Conservation (phyloP, 2,329 filamentous ascomycete genomes). For the Trichoderma atroviride region DNA sequence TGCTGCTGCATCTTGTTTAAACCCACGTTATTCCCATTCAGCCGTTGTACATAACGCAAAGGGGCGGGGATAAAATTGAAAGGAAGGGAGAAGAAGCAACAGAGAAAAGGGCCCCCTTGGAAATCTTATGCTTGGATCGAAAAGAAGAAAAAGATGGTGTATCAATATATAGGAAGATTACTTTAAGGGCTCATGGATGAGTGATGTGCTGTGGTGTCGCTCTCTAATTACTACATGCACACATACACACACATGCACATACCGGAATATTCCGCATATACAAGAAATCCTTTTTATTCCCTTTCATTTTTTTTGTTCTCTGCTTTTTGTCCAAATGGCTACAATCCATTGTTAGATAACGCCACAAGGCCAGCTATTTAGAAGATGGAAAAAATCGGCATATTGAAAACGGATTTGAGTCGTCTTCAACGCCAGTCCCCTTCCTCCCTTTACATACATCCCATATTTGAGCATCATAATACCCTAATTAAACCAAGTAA, state of each 20-base stretch:
- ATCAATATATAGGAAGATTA: not conserved
- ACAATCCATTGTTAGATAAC: not conserved
- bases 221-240: not conserved
- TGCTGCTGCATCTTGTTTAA: not conserved
- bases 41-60: too few species aligned
- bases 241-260: not conserved
- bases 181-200: not conserved
- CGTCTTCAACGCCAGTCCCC: not conserved
- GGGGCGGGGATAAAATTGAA: not conserved
- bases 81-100: not conserved
- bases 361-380: not conserved
- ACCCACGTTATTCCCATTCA: not conserved
- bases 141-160: slow-evolving; percentile 3
- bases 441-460: slow-evolving; percentile 10
- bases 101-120: not conserved
- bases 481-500: not conserved
- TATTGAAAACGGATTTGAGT: not conserved
- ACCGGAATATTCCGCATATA: not conserved
- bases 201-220: not conserved
- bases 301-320: not conserved
- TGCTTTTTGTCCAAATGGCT: not conserved
- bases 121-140: not conserved
- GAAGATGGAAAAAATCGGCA: not conserved
- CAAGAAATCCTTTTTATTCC: not conserved
- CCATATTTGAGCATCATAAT: not conserved